phyloP scores from a whole-genome alignment of 2,329 filamentous ascomycete genomes.

The Aspergillus caelatus region DNA sequence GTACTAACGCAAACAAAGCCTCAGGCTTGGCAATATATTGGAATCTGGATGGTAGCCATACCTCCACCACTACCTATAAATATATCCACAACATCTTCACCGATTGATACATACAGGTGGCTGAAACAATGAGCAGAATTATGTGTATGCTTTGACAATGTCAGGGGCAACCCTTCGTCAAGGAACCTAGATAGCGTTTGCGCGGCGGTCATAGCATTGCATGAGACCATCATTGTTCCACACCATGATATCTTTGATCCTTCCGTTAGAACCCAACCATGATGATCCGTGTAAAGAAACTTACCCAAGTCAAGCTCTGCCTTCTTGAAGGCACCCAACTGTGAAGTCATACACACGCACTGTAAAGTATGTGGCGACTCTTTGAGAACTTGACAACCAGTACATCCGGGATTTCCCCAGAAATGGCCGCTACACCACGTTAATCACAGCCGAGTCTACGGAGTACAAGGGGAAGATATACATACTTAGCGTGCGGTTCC shows the following conservation, averaged over 20 bases:
- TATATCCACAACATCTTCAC: not conserved
- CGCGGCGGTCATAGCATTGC: not conserved
- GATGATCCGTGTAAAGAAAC: not conserved
- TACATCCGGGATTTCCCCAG: not conserved
- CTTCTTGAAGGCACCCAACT: not conserved
- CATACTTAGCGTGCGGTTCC: not conserved
- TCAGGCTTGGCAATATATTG: no score
- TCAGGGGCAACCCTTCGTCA: not conserved
- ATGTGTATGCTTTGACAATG: not conserved
- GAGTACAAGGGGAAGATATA: not conserved
- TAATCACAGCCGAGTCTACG: no score
- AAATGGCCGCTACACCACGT: not conserved
- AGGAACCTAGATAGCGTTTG: not conserved
- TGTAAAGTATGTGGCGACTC: not conserved
- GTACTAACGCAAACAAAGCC: no score
- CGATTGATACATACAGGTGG: not conserved
- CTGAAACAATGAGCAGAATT: not conserved
- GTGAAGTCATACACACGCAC: not conserved
- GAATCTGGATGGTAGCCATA: no score
- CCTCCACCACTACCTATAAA: no score
- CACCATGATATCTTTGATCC: not conserved
- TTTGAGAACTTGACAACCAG: not conserved
- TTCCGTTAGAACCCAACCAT: not conserved
- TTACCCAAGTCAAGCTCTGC: not conserved
- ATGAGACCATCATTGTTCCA: not conserved